phyloP scores from a whole-genome alignment of 768 basidiomycete species.

The Clitopilus passeckerianus region DNA sequence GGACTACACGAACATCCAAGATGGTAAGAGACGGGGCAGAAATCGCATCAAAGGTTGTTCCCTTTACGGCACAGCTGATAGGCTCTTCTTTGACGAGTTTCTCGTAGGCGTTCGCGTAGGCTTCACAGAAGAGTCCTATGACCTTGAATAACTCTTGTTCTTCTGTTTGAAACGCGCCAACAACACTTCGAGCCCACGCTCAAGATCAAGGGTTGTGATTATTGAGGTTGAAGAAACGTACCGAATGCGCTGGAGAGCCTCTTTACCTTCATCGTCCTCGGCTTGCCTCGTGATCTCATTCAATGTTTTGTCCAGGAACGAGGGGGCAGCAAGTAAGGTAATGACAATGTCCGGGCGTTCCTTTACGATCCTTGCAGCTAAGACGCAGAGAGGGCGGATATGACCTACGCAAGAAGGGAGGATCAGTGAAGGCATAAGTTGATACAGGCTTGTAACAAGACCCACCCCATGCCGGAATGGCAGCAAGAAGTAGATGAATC shows the following conservation, averaged over 20 bases:
- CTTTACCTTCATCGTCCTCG: neutral
- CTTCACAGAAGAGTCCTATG: neutral
- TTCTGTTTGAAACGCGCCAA: slow-evolving; percentile 1
- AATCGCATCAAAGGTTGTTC: slow-evolving; percentile 5
- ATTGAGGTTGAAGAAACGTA: neutral
- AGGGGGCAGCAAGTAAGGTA: neutral
- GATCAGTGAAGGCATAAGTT: neutral
- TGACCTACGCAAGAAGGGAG: neutral
- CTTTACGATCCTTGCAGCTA: neutral
- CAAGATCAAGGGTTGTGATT: too few relatives aligned
- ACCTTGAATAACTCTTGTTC: slow-evolving; percentile 1
- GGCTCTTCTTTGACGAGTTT: slow-evolving; percentile 3
- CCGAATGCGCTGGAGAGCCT: neutral
- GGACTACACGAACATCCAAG: slow-evolving; percentile 5
- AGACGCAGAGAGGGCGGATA: neutral
- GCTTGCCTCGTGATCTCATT: slow-evolving; percentile 6
- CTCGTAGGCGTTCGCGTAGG: slow-evolving; percentile 6
- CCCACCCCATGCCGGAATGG: neutral
- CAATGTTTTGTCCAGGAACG: neutral
- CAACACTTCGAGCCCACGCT: too few relatives aligned
- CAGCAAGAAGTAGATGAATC: neutral
- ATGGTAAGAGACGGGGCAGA: slow-evolving; percentile 4
- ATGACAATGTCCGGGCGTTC: neutral
- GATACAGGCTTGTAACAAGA: neutral
- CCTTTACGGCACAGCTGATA: slow-evolving; percentile 8